Evolutionary conservation across 2,329 filamentous ascomycete genomes (phyloP).

Genomic region (Neopestalotiopsis sp.): DNA sequence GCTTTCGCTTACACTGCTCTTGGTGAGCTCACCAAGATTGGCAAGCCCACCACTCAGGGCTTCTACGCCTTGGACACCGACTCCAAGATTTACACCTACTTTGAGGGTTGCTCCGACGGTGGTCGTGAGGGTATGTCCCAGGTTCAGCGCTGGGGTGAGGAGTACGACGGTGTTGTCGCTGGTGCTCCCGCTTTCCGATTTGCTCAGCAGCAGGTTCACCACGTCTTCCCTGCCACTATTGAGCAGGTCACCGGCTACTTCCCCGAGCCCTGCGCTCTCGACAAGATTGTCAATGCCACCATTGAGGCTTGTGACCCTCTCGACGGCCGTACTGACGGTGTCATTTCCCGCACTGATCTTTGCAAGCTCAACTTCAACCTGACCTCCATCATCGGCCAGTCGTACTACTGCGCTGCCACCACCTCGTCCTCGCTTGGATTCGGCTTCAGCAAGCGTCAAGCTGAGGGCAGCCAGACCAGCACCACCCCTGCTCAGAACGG

Average conservation of each 20-base stretch:
- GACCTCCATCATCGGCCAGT: constrained; percentile 34
- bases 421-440: constrained; percentile 28
- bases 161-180: constrained; percentile 49
- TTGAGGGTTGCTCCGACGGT: constrained; percentile 52
- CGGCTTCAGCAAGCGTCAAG: constrained; percentile 30
- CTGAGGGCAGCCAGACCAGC: constrained; percentile 24
- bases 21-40: constrained; percentile 54
- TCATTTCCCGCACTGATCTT: constrained; percentile 46
- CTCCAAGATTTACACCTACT: constrained; percentile 52
- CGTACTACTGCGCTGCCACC: constrained; percentile 38
- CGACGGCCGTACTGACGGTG: constrained; percentile 59
- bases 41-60: constrained; percentile 45
- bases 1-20: constrained; percentile 57
- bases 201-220: constrained; percentile 47
- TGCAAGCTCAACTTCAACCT: constrained; percentile 41
- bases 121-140: constrained; percentile 35
- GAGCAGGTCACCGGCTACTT: constrained; percentile 46
- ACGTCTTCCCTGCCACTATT: constrained; percentile 42
- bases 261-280: constrained; percentile 49
- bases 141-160: constrained; percentile 43
- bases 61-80: constrained; percentile 42
- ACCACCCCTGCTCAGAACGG: constrained; percentile 40
- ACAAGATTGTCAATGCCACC: constrained; percentile 58
- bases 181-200: constrained; percentile 53
- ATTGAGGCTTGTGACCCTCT: constrained; percentile 59